phyloP scores from a whole-genome alignment of 805 yeast species.

The Hanseniaspora meyeri region DNA sequence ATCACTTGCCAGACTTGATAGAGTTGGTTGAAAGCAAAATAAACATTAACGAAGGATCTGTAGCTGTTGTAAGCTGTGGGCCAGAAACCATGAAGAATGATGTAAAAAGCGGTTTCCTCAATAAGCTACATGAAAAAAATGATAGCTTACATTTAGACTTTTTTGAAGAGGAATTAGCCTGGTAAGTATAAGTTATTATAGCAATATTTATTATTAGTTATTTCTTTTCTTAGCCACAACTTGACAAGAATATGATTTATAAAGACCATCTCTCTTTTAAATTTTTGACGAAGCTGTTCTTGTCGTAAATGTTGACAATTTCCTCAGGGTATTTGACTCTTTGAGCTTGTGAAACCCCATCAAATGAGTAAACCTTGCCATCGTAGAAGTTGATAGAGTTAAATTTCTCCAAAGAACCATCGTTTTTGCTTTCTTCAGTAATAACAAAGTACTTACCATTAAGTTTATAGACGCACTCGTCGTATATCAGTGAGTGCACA shows the following conservation, averaged over 20 bases:
- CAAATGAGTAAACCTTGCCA: conserved; percentile 16
- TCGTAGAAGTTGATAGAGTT: conserved; percentile 19
- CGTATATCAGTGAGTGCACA: conserved; percentile 39
- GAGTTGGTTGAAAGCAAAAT: background rate
- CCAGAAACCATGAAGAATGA: conserved; percentile 1
- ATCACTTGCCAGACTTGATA: background rate
- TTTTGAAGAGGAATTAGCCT: conserved; percentile 3
- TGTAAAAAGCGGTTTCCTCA: background rate
- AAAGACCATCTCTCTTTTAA: conserved; percentile 16
- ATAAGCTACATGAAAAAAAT: background rate
- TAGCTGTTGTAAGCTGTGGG: conserved; percentile 8
- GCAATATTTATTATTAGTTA: too few relatives aligned
- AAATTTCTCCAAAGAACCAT: background rate
- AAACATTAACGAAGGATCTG: background rate
- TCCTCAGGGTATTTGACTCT: conserved; percentile 15
- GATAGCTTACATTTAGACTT: background rate
- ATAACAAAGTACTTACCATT: background rate
- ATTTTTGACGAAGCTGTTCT: conserved; percentile 22
- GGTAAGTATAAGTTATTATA: background rate
- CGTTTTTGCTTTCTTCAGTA: background rate
- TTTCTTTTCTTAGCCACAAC: too few relatives aligned
- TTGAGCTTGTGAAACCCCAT: conserved; percentile 14
- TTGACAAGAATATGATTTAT: too few relatives aligned
- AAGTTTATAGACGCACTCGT: conserved; percentile 27
- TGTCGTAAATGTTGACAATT: conserved; percentile 25